phyloP scores from a whole-genome alignment of 169 alveolate genomes.

The Perkinsus chesapeaki region DNA sequence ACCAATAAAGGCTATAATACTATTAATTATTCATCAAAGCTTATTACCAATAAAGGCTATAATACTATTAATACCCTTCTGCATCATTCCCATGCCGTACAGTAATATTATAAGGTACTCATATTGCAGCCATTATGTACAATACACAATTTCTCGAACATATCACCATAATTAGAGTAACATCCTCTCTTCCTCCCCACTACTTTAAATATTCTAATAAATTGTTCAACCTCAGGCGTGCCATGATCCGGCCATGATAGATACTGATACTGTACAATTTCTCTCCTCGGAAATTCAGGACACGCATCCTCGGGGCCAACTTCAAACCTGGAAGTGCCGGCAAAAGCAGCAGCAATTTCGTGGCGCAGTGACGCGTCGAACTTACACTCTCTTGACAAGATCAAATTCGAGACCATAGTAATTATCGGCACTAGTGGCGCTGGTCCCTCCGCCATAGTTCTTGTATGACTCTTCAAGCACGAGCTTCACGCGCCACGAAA shows the following conservation, averaged over 20 bases:
- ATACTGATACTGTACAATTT: constrained; percentile 47
- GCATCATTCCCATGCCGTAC: too few species aligned
- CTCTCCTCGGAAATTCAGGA: not conserved
- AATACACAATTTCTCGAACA: too few species aligned
- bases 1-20: too few species aligned
- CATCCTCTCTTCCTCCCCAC: constrained; percentile 26
- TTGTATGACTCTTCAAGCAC: not conserved
- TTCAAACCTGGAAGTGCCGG: not conserved
- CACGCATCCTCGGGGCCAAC: not conserved
- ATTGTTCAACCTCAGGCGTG: constrained; percentile 51
- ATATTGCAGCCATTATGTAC: too few species aligned
- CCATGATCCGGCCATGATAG: constrained; percentile 74
- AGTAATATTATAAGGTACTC: too few species aligned
- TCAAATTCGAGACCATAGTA: not conserved
- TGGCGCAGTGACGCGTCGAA: not conserved
- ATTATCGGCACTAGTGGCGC: not conserved
- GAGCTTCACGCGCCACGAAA: not conserved
- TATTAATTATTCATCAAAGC: too few species aligned
- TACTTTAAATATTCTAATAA: constrained; percentile 35
- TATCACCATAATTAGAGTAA: too few species aligned
- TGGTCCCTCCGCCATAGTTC: not conserved
- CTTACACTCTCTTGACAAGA: not conserved
- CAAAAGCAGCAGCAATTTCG: not conserved
- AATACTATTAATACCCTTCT: too few species aligned
- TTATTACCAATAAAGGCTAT: too few species aligned